Evolutionary conservation across 2,329 filamentous ascomycete species (phyloP), one percentile per base, ranked within the genome.

Genomic region (Botrytis pseudocinerea): DNA sequence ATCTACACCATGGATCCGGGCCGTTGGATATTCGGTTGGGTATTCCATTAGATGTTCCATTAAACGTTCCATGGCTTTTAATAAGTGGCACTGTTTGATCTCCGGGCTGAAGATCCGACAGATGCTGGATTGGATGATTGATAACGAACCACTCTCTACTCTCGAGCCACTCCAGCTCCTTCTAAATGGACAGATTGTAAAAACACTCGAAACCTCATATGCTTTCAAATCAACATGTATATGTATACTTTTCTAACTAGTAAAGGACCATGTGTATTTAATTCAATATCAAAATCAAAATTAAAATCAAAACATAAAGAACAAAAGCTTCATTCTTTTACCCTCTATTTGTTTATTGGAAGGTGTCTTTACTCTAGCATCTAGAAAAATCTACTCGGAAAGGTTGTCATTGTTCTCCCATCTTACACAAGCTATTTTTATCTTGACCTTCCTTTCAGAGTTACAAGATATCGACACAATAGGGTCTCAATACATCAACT

Each of bases 161-260:
- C 62, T 71, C 69, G 46, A 71, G 63, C 44, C 60, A 71, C 69
- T 42, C 40, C 40, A 18, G 42, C 46, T 32, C 28, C 40, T 57
- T 42, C 9, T n/a, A 51, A 63, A 63, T 62, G 32, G 32, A 38
- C 40, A 32, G 32, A 60, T 59, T 44, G 20, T 42, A 70, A 57
- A 54, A 57, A 57, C 18, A 9, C n/a, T 57, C 51, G n/a, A 28
- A 57, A 57, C 51, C 28, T 18, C 51, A 28, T 28, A 9, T 32
- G 51, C 69, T 70, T 70, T 70, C 57, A 70, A 70, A 70, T 70
- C 69, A 63, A 32, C 4, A 18, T 22, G n/a, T 32, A 42, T 22
- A 4, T 28, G n/a, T n/a, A n/a, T n/a, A n/a, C n/a, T n/a, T 2
- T 8, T 69, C 25, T 44, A 16, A n/a, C 18, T 35, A 28, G 28